phyloP scores from a whole-genome alignment of 768 basidiomycete genomes.

The Lactarius evosmus region DNA sequence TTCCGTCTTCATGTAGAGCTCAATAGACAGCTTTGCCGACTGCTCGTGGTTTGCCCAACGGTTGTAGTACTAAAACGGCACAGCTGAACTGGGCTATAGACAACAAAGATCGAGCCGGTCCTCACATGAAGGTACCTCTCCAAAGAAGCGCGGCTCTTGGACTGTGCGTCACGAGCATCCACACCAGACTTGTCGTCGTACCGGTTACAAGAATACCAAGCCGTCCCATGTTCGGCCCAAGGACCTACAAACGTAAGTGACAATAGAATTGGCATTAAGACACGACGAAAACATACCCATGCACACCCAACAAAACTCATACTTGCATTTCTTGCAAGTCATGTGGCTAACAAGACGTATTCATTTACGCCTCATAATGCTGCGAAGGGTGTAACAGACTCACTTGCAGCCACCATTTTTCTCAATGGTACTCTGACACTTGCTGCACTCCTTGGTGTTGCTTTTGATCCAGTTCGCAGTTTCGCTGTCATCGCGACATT shows the following conservation, averaged over 20 bases:
- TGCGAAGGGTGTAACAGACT: constrained; percentile 37
- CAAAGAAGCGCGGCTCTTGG: constrained; percentile 81
- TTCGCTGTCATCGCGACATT: constrained; percentile 96
- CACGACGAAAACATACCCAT: constrained; percentile 59
- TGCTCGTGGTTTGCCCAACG: constrained; percentile 99
- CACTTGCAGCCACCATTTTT: constrained; percentile 99
- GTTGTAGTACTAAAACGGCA: constrained; percentile 81
- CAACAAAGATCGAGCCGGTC: neutral
- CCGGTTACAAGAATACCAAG: constrained; percentile 97
- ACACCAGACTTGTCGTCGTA: constrained; percentile 90
- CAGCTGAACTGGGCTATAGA: constrained; percentile 1
- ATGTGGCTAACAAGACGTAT: constrained; percentile 68
- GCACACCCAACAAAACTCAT: constrained; percentile 99
- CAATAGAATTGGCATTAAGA: constrained; percentile 37
- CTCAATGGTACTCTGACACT: constrained; percentile 97
- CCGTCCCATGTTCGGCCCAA: constrained; percentile 95
- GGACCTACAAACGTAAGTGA: constrained; percentile 56
- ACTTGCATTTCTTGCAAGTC: constrained; percentile 99
- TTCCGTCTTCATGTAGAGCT: constrained; percentile 92
- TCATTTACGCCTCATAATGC: constrained; percentile 23
- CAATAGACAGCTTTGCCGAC: constrained; percentile 92
- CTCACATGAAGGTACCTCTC: constrained; percentile 95
- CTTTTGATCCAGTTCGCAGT: constrained; percentile 99
- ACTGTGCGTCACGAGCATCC: constrained; percentile 89
- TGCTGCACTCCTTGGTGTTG: constrained; percentile 96